phyloP scores from a whole-genome alignment of 148 eudicot genomes.

The Rhododendron simsii region DNA sequence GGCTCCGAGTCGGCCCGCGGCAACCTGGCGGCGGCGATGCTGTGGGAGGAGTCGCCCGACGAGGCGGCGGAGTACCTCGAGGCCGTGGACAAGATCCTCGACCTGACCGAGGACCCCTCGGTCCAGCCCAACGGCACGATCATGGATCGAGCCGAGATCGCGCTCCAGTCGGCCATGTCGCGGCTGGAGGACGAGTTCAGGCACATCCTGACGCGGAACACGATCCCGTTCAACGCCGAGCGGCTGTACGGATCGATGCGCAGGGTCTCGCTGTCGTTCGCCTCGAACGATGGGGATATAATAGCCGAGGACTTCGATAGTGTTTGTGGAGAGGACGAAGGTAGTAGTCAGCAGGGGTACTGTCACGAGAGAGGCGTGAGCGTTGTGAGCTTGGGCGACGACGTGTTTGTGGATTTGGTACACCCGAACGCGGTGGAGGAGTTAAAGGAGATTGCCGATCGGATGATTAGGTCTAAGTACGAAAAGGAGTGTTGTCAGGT shows the following conservation, averaged over 20 bases:
- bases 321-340: conserved; percentile 21
- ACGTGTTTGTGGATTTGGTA: conserved; percentile 54
- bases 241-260: conserved; percentile 53
- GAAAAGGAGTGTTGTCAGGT: conserved; percentile 93
- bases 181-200: conserved; percentile 83
- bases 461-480: conserved; percentile 79
- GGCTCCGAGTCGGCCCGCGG: conserved; percentile 7
- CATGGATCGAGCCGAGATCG: conserved; percentile 65
- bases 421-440: conserved; percentile 43
- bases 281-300: conserved; percentile 31
- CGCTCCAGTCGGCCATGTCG: conserved; percentile 73
- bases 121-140: conserved; percentile 14
- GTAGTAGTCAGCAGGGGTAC: conserved; percentile 18
- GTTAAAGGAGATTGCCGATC: conserved; percentile 65
- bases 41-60: conserved; percentile 27
- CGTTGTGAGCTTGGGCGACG: conserved; percentile 48
- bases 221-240: conserved; percentile 59
- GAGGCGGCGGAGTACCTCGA: conserved; percentile 45
- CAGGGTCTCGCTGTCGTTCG: conserved; percentile 38
- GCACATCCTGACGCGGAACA: conserved; percentile 33
- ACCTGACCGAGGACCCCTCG: conserved; percentile 32
- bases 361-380: conserved; percentile 46
- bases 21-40: not conserved
- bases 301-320: conserved; percentile 37
- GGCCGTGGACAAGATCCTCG: conserved; percentile 58